Evolutionary conservation across 2,329 filamentous ascomycete genomes (phyloP).

Genomic region (Emydomyces testavorans): DNA sequence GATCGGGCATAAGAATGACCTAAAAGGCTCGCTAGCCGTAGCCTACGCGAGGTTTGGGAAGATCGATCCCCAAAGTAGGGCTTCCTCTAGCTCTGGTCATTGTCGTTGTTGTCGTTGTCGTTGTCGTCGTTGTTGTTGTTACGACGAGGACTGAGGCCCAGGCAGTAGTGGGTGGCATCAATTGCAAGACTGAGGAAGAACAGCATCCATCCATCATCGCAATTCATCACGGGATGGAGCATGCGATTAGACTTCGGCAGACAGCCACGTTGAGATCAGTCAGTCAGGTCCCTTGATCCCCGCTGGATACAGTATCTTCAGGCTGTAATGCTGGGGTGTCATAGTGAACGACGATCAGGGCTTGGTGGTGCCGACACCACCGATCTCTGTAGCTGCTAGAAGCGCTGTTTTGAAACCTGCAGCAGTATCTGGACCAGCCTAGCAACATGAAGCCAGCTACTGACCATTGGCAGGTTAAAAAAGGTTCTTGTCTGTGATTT

Average conservation of each 20-base stretch:
- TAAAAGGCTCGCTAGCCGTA: neutral
- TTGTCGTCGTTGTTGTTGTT: neutral
- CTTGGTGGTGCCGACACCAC: constrained; percentile 8
- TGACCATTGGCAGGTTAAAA: too few relatives aligned
- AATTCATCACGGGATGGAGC: constrained; percentile 7
- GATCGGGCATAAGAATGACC: constrained; percentile 6
- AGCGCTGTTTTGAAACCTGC: neutral
- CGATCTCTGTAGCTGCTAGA: neutral
- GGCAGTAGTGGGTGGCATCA: too few relatives aligned
- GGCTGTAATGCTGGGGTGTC: constrained; percentile 7
- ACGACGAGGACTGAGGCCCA: neutral
- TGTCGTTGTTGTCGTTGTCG: neutral
- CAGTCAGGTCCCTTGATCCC: constrained; percentile 8
- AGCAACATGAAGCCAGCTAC: too few relatives aligned
- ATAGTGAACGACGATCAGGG: constrained; percentile 9
- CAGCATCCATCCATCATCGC: too few relatives aligned
- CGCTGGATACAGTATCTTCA: constrained; percentile 10
- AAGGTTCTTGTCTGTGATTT: neutral
- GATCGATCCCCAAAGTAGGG: constrained; percentile 8
- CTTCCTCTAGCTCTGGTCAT: constrained; percentile 1
- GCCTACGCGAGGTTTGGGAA: constrained; percentile 1
- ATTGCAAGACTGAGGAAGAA: too few relatives aligned
- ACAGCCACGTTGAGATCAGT: constrained; percentile 10
- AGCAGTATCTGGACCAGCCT: neutral
- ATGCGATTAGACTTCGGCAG: neutral